Evolutionary conservation across 495 filamentous ascomycete species (phyloP).

Genomic region (Penicillium angulare): DNA sequence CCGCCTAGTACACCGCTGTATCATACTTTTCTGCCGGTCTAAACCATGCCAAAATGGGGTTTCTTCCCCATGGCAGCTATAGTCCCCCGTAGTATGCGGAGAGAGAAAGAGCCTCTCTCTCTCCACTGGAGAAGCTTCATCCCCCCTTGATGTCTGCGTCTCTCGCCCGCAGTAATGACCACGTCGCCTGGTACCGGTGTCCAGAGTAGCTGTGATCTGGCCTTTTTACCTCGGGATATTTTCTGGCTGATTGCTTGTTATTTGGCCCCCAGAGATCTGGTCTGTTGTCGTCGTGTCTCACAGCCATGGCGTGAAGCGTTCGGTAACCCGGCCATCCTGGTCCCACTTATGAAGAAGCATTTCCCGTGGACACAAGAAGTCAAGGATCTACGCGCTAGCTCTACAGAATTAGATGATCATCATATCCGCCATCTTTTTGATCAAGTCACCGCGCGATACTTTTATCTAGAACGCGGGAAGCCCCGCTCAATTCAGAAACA

Average conservation of each 20-base stretch:
- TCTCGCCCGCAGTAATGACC: slow-evolving; percentile 6
- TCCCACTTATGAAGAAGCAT: slow-evolving; percentile 47
- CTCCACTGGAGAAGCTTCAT: too few relatives aligned
- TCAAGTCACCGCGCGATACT: slow-evolving; percentile 55
- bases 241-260: slow-evolving; percentile 41
- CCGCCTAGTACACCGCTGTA: too few relatives aligned
- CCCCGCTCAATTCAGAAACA: slow-evolving; percentile 50
- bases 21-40: too few relatives aligned
- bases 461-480: slow-evolving; percentile 48
- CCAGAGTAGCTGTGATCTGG: slow-evolving; percentile 13
- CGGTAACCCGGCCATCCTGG: slow-evolving; percentile 42
- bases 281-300: slow-evolving; percentile 57
- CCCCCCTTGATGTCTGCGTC: neutral
- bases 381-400: slow-evolving; percentile 23
- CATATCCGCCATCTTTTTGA: slow-evolving; percentile 50
- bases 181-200: neutral
- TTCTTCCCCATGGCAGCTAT: too few relatives aligned
- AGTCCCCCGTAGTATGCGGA: too few relatives aligned
- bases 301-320: slow-evolving; percentile 55
- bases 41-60: too few relatives aligned
- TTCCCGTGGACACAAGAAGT: slow-evolving; percentile 58
- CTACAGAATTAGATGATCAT: neutral
- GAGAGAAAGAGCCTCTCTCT: too few relatives aligned
- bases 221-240: slow-evolving; percentile 40
- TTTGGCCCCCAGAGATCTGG: slow-evolving; percentile 49